Percentiles rank a stretch among this genome's conserved stretches.
Evolutionary conservation across 2,329 filamentous ascomycete species (phyloP).

Genomic region (Clonostachys rosea): DNA sequence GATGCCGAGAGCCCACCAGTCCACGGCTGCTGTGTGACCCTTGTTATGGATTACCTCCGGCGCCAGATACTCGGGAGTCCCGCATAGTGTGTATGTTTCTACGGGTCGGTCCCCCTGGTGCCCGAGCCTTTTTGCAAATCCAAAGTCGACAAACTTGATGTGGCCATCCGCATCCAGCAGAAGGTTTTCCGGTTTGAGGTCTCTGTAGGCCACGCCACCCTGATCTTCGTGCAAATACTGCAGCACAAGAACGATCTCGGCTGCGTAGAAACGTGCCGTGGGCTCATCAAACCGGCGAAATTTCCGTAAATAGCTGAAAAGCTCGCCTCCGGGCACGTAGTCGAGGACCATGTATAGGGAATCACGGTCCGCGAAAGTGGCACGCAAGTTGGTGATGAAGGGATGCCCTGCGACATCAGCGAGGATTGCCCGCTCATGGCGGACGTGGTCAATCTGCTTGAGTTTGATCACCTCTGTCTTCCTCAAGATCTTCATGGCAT

Average conservation of each 20-base stretch:
- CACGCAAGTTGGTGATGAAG: slow-evolving; percentile 76
- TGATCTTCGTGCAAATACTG: slow-evolving; percentile 77
- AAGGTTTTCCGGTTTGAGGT: slow-evolving; percentile 80
- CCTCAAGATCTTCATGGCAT: slow-evolving; percentile 75
- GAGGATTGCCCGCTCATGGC: slow-evolving; percentile 76
- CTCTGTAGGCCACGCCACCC: slow-evolving; percentile 73
- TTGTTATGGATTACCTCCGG: slow-evolving; percentile 83
- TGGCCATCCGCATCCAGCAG: slow-evolving; percentile 74
- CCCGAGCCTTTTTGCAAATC: slow-evolving; percentile 76
- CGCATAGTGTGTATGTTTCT: slow-evolving; percentile 80
- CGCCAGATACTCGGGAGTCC: slow-evolving; percentile 79
- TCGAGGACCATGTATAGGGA: slow-evolving; percentile 81
- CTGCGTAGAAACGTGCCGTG: slow-evolving; percentile 76
- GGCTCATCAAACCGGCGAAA: slow-evolving; percentile 75
- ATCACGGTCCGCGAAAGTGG: slow-evolving; percentile 75
- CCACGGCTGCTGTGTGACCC: slow-evolving; percentile 70
- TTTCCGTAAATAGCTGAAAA: slow-evolving; percentile 78
- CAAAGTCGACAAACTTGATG: slow-evolving; percentile 80
- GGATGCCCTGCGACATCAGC: slow-evolving; percentile 74
- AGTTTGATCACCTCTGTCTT: slow-evolving; percentile 72
- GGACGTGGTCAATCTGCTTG: slow-evolving; percentile 83
- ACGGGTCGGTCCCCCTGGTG: slow-evolving; percentile 40
- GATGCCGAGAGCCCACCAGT: slow-evolving; percentile 86
- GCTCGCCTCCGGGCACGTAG: slow-evolving; percentile 78
- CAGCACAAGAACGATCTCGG: slow-evolving; percentile 77